Conservation (phyloP, 1,284 basidiomycete species). For the Ceratorhiza oryzae-sativae region DNA sequence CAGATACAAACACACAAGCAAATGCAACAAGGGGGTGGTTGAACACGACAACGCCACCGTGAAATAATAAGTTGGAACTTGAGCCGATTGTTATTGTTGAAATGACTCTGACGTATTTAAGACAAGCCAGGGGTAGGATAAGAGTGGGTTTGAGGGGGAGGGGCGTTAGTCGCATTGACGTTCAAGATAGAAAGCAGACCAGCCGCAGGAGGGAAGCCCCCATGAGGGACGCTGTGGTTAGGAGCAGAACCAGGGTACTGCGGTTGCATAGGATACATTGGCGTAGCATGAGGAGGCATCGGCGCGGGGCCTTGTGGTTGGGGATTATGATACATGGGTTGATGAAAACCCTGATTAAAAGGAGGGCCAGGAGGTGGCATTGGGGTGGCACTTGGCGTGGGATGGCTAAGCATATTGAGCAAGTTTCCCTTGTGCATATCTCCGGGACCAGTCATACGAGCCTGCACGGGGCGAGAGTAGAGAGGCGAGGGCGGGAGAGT, state of each 20-base stretch:
- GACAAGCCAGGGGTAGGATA: conserved; percentile 32
- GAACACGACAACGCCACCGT: conserved; percentile 31
- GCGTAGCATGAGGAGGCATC: conserved; percentile 15
- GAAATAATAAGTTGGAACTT: conserved; percentile 23
- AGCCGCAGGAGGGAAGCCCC: conserved; percentile 29
- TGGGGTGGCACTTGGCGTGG: conserved; percentile 19
- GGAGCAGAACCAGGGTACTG: conserved; percentile 15
- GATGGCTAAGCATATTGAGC: conserved; percentile 51
- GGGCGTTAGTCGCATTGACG: conserved; percentile 3
- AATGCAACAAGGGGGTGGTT: conserved; percentile 18
- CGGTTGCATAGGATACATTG: conserved; percentile 12
- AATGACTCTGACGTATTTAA: conserved; percentile 2
- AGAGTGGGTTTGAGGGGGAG: conserved; percentile 15
- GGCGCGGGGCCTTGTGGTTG: conserved; percentile 6
- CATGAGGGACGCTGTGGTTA: conserved; percentile 1
- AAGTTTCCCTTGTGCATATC: conserved; percentile 62
- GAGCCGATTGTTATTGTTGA: background rate
- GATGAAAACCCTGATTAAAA: conserved; percentile 10
- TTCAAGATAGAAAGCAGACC: conserved; percentile 20
- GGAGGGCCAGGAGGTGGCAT: conserved; percentile 11
- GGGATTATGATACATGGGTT: conserved; percentile 34
- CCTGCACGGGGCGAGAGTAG: conserved; percentile 43
- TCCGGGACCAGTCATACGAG: conserved; percentile 49
- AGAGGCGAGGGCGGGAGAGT: conserved; percentile 44
- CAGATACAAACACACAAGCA: conserved; percentile 37